Evolutionary conservation across 805 yeast genomes (phyloP).

Genomic region (Lipomyces mesembrius): DNA sequence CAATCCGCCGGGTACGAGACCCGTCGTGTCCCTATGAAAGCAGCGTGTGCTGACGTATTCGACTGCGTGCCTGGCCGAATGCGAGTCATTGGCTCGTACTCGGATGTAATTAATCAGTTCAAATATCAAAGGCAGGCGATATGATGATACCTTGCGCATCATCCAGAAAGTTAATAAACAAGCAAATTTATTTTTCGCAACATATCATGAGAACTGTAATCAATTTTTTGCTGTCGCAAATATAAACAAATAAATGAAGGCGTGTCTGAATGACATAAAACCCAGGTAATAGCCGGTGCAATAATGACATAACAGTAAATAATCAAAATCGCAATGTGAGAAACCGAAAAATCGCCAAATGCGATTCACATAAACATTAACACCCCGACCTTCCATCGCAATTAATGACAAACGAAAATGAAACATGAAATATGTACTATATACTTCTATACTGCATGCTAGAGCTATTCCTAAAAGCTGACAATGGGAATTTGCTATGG

Average conservation of each 20-base stretch:
- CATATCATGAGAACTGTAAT: background rate
- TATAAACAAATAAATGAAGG: background rate
- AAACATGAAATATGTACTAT: slow-evolving; percentile 11
- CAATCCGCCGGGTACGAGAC: slow-evolving; percentile 1
- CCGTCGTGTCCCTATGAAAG: background rate
- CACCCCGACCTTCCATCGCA: slow-evolving; percentile 7
- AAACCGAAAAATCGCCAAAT: slow-evolving; percentile 8
- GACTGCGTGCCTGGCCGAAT: background rate
- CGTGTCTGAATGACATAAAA: background rate
- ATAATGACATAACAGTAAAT: background rate
- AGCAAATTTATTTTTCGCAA: background rate
- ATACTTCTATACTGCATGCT: slow-evolving; percentile 37
- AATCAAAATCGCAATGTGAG: background rate
- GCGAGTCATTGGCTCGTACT: slow-evolving; percentile 1
- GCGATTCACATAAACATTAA: slow-evolving; percentile 7
- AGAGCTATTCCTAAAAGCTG: slow-evolving; percentile 88
- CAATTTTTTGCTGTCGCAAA: background rate
- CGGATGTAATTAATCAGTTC: background rate
- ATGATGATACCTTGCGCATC: no score
- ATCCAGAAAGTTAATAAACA: background rate
- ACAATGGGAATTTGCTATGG: slow-evolving; percentile 70
- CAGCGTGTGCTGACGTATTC: background rate
- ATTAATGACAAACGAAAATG: slow-evolving; percentile 4
- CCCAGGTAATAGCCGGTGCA: background rate
- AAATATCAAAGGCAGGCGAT: no score